These are phyloP conservation scores for Xylariaceae sp. DNA, from an alignment of 2,329 filamentous ascomycete genomes.

Conservation along the genomic window DNA sequence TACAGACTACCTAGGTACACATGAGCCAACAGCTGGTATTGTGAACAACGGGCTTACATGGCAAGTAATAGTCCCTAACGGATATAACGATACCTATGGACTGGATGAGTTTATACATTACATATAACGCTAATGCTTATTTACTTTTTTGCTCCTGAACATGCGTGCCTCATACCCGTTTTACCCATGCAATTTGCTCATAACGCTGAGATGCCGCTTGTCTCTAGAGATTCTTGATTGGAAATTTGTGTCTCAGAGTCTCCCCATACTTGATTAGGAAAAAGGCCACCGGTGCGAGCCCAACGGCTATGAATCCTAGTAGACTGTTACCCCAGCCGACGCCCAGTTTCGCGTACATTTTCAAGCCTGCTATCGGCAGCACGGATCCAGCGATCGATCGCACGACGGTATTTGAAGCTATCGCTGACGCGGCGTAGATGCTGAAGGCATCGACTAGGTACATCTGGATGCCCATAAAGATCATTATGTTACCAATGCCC, in stretches of 20 bases:
- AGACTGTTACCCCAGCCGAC: slow-evolving; percentile 39
- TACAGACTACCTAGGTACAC: too few species aligned
- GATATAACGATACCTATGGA: too few species aligned
- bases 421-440: slow-evolving; percentile 43
- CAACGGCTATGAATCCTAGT: slow-evolving; percentile 35
- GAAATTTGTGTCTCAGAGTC: slow-evolving; percentile 14
- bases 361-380: slow-evolving; percentile 52
- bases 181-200: background rate
- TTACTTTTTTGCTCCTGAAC: background rate
- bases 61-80: too few species aligned
- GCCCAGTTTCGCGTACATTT: slow-evolving; percentile 36
- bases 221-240: slow-evolving; percentile 22
- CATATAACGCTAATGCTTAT: background rate
- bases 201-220: background rate
- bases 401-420: slow-evolving; percentile 62
- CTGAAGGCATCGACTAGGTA: slow-evolving; percentile 60
- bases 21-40: too few species aligned
- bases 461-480: slow-evolving; percentile 55
- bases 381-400: slow-evolving; percentile 54
- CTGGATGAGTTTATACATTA: too few species aligned
- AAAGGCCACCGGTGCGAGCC: slow-evolving; percentile 26
- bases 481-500: slow-evolving; percentile 43
- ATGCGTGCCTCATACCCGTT: background rate
- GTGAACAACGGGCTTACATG: too few species aligned
- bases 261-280: slow-evolving; percentile 31